A percentile compares a stretch with the other conserved stretches of the same genome.
Conservation (phyloP, 2,329 filamentous ascomycete species). For the Cladorrhinum sp. region DNA sequence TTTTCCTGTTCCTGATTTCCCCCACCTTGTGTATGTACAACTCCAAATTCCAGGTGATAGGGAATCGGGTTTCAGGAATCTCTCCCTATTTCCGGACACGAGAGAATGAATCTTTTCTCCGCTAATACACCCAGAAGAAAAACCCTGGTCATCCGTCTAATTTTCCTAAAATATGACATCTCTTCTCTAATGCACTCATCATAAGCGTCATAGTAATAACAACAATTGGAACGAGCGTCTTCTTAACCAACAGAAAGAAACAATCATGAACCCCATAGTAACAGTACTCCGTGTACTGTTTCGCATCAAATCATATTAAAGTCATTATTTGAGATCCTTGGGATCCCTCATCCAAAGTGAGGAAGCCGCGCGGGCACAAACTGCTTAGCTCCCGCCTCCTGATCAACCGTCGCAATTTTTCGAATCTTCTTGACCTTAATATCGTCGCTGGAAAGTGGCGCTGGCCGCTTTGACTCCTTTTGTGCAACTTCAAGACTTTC, state of each 20-base stretch:
- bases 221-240: too few species aligned
- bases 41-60: background rate
- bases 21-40: too few species aligned
- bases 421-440: slow-evolving; percentile 27
- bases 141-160: too few species aligned
- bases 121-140: too few species aligned
- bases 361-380: slow-evolving; percentile 61
- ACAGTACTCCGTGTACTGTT: background rate
- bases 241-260: background rate
- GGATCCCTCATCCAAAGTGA: slow-evolving; percentile 43
- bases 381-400: background rate
- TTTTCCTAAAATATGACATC: too few species aligned
- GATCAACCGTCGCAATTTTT: background rate
- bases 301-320: slow-evolving; percentile 1
- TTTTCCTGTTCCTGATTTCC: background rate
- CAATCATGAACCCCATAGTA: too few species aligned
- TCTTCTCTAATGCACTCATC: too few species aligned
- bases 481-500: background rate
- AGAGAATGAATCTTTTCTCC: too few species aligned
- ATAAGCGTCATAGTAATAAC: too few species aligned
- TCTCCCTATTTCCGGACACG: too few species aligned
- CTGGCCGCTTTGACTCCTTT: background rate
- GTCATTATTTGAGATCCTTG: background rate
- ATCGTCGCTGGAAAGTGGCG: slow-evolving; percentile 16
- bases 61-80: background rate